phyloP scores from a whole-genome alignment of 345 rosid genomes.

The Gossypium thurberi region DNA sequence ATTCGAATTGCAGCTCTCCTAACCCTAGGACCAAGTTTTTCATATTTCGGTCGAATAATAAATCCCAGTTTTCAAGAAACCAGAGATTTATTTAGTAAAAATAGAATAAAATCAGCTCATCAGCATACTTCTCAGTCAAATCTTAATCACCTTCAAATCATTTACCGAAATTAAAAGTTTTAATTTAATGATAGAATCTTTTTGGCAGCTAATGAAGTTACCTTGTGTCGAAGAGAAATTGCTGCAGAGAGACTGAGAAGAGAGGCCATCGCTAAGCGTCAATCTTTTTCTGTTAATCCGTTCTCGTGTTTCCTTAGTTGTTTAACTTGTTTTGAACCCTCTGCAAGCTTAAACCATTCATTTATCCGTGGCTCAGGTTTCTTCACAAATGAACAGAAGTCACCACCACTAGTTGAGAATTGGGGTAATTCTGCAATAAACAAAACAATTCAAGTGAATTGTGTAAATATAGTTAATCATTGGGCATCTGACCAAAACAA shows the following conservation, averaged over 20 bases:
- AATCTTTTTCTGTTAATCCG: neutral
- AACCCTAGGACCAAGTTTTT: neutral
- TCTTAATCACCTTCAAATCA: neutral
- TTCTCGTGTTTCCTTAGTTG: neutral
- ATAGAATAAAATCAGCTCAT: neutral
- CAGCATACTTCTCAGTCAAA: neutral
- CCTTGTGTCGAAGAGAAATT: constrained; percentile 45
- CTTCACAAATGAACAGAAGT: neutral
- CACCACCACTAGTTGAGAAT: neutral
- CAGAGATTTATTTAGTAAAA: neutral
- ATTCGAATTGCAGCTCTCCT: neutral
- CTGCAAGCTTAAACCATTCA: constrained; percentile 4
- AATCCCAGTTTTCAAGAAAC: neutral
- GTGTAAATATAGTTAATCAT: neutral
- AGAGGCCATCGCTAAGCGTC: constrained; percentile 50
- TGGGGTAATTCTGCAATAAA: neutral
- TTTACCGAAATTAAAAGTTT: neutral
- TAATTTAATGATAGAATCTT: neutral
- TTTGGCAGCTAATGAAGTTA: constrained; percentile 7
- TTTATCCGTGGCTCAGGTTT: constrained; percentile 1
- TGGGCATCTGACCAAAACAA: neutral
- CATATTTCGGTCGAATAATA: neutral
- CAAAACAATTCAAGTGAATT: neutral
- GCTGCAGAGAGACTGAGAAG: constrained; percentile 41
- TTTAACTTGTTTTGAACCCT: neutral